phyloP scores from a whole-genome alignment of 768 basidiomycete genomes.

The Phlebiopsis gigantea region DNA sequence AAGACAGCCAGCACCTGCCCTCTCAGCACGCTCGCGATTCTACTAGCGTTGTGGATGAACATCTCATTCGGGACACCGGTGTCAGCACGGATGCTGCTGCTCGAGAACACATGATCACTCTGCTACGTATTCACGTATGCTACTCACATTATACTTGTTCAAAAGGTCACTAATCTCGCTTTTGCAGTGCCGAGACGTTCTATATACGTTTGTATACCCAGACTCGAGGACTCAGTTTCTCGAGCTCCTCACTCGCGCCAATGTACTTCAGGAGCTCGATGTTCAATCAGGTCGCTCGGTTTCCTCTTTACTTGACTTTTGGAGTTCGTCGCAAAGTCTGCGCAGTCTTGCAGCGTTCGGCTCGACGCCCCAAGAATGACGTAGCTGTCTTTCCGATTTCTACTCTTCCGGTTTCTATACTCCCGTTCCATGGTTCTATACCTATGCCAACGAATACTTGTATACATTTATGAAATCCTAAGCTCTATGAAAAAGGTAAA shows the following conservation, averaged over 20 bases:
- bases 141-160: not conserved
- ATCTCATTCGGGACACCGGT: slow-evolving; percentile 13
- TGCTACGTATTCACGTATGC: slow-evolving; percentile 59
- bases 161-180: too few species aligned
- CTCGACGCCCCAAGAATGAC: not conserved
- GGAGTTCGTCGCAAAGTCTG: slow-evolving; percentile 46
- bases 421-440: not conserved
- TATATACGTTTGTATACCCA: slow-evolving; percentile 64
- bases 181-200: slow-evolving; percentile 47
- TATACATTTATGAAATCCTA: too few species aligned
- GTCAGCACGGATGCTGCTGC: slow-evolving; percentile 24
- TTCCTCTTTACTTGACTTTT: slow-evolving; percentile 47
- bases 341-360: not conserved
- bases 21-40: slow-evolving; percentile 12
- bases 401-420: not conserved
- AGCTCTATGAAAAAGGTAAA: too few species aligned
- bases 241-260: slow-evolving; percentile 44
- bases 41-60: not conserved
- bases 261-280: slow-evolving; percentile 30
- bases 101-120: slow-evolving; percentile 38
- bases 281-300: slow-evolving; percentile 14
- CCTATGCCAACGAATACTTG: not conserved
- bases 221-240: slow-evolving; percentile 69
- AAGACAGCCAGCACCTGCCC: slow-evolving; percentile 32
- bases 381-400: too few species aligned